phyloP scores from a whole-genome alignment of 106 monocot genomes.

The Acorus gramineus region DNA sequence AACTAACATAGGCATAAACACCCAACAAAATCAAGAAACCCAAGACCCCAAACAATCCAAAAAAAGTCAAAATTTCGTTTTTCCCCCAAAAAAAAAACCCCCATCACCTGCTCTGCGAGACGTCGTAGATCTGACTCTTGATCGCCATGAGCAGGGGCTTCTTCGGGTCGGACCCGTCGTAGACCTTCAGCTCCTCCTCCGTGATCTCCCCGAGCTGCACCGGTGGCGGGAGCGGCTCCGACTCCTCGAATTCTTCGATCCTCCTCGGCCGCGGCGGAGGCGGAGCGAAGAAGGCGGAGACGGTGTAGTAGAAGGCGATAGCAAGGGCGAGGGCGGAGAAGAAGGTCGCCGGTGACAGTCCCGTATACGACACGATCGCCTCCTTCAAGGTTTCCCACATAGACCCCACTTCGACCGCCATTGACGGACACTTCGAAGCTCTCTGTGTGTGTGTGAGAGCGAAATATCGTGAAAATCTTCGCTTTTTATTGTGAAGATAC shows the following conservation, averaged over 20 bases:
- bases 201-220: conserved; percentile 66
- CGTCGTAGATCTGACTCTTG: conserved; percentile 75
- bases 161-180: conserved; percentile 51
- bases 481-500: no score
- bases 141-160: conserved; percentile 76
- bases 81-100: no score
- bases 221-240: conserved; percentile 57
- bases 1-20: no score
- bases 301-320: conserved; percentile 37
- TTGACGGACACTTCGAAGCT: no score
- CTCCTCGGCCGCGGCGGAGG: conserved; percentile 12
- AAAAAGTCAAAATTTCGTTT: no score
- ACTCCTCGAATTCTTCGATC: conserved; percentile 18
- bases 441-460: no score
- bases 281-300: conserved; percentile 23
- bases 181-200: conserved; percentile 57
- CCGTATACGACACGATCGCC: conserved; percentile 58
- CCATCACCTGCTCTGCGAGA: conserved; percentile 58
- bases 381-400: conserved; percentile 43
- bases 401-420: conserved; percentile 19
- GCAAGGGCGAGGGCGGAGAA: conserved; percentile 48
- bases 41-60: no score
- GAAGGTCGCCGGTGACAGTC: conserved; percentile 42
- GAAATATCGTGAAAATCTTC: no score
- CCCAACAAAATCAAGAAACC: no score